A percentile compares a stretch with the other conserved stretches of the same genome.
Conservation (phyloP, 2,329 filamentous ascomycete genomes). For the Trematosphaeria pertusa region DNA sequence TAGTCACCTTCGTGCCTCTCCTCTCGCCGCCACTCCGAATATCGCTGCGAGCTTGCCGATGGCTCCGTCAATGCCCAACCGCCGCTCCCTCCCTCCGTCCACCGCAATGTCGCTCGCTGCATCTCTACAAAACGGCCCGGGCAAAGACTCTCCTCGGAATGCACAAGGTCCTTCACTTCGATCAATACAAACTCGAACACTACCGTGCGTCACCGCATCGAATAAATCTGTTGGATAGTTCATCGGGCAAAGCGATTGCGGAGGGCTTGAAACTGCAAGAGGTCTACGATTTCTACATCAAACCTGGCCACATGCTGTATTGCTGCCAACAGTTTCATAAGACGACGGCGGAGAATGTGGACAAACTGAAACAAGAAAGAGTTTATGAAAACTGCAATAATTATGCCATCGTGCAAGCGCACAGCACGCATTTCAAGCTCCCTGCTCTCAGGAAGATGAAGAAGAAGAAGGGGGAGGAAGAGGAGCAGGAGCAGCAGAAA, state of each 20-base stretch:
- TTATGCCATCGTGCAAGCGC: constrained; percentile 18
- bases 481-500: no score
- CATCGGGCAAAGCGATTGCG: constrained; percentile 9
- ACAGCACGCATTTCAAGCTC: constrained; percentile 4
- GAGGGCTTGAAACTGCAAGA: constrained; percentile 26
- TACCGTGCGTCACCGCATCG: constrained; percentile 19
- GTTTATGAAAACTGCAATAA: constrained; percentile 5
- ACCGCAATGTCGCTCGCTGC: constrained; percentile 28
- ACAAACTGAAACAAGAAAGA: constrained; percentile 6
- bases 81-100: constrained; percentile 1
- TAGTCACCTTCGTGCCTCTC: constrained; percentile 29
- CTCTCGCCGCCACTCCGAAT: constrained; percentile 26
- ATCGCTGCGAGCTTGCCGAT: constrained; percentile 17
- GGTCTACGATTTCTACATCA: constrained; percentile 25
- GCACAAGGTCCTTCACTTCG: constrained; percentile 34
- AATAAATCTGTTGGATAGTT: constrained; percentile 25
- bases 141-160: constrained; percentile 30
- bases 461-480: no score
- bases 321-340: constrained; percentile 9
- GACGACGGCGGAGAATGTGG: constrained; percentile 2
- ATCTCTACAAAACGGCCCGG: constrained; percentile 37
- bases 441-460: no score
- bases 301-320: constrained; percentile 30
- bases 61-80: constrained; percentile 15
- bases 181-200: constrained; percentile 15